Conservation (phyloP, 2,329 filamentous ascomycete species). For the Parastagonospora nodorum region DNA sequence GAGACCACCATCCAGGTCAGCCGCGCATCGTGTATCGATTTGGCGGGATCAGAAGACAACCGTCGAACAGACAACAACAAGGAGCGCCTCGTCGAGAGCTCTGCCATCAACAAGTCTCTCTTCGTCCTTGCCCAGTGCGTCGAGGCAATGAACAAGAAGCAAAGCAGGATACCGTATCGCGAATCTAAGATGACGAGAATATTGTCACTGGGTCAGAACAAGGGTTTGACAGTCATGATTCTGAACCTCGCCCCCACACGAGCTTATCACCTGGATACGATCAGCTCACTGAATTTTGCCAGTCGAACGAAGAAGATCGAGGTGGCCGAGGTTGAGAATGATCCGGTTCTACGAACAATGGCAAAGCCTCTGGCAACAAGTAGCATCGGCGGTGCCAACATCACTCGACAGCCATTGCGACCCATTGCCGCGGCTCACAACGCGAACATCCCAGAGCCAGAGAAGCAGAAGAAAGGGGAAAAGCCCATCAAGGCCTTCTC, state of each 20-base stretch:
- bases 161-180: constrained; percentile 81
- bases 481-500: constrained; percentile 84
- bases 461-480: constrained; percentile 57
- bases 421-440: constrained; percentile 78
- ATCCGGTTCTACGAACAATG: constrained; percentile 71
- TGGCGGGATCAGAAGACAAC: constrained; percentile 96
- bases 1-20: constrained; percentile 71
- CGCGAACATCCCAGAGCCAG: constrained; percentile 64
- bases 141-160: constrained; percentile 83
- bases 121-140: constrained; percentile 96
- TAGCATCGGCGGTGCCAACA: constrained; percentile 42
- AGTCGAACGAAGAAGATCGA: constrained; percentile 96
- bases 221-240: constrained; percentile 95
- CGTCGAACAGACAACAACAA: constrained; percentile 91
- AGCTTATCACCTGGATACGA: constrained; percentile 89
- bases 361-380: constrained; percentile 46
- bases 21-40: constrained; percentile 89
- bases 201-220: constrained; percentile 88
- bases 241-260: constrained; percentile 90
- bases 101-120: constrained; percentile 95
- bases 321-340: constrained; percentile 92
- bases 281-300: constrained; percentile 92
- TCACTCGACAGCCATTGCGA: constrained; percentile 75
- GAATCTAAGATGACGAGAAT: constrained; percentile 98
- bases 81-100: constrained; percentile 90